Evolutionary conservation across 2,329 filamentous ascomycete species (phyloP).

Genomic region (Xylariales sp.): DNA sequence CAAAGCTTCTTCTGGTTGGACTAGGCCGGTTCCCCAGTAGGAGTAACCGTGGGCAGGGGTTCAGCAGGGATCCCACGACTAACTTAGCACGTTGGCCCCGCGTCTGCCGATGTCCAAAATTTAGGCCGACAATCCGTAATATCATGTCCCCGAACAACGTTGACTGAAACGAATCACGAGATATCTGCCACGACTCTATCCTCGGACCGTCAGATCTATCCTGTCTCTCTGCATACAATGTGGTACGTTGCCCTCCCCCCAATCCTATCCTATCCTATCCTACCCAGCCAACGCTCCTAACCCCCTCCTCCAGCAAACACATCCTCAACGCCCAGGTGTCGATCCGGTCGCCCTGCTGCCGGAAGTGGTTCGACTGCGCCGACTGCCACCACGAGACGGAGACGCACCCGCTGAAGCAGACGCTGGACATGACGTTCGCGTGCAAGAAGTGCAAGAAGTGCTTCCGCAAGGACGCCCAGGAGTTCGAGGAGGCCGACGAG

Average conservation of each 20-base stretch:
- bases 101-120: too few species aligned
- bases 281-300: background rate
- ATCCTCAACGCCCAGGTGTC: constrained; percentile 96
- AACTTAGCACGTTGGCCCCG: too few species aligned
- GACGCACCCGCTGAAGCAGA: constrained; percentile 69
- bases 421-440: constrained; percentile 85
- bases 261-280: background rate
- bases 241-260: background rate
- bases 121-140: too few species aligned
- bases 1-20: too few species aligned
- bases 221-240: too few species aligned
- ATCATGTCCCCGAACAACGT: too few species aligned
- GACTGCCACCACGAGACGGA: constrained; percentile 87
- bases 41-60: too few species aligned
- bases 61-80: too few species aligned
- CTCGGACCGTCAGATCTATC: too few species aligned
- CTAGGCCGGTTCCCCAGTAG: too few species aligned
- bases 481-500: constrained; percentile 96
- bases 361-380: constrained; percentile 98
- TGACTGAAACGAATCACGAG: too few species aligned
- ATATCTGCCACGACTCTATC: too few species aligned
- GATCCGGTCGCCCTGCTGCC: constrained; percentile 92
- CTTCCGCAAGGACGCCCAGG: constrained; percentile 87
- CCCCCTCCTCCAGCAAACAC: constrained; percentile 68
- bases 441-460: constrained; percentile 99